Base-by-base conservation (phyloP, 306 rosid genomes). In the Citrullus colocynthis region DNA sequence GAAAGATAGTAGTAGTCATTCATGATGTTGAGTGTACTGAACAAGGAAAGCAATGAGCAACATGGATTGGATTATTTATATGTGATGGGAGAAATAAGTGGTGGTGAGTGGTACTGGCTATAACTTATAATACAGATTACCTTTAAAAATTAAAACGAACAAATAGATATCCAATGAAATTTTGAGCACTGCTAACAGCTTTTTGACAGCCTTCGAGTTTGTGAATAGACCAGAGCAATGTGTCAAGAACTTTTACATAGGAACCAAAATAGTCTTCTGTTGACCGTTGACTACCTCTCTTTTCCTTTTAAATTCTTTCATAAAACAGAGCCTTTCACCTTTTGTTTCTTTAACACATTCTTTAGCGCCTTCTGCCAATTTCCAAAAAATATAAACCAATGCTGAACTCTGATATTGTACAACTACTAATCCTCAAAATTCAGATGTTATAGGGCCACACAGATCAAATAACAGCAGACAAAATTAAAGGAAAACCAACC, bases 1-100 rank as follows among this genome's bases (percentile, higher is more conserved):
- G 62, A 74, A 74, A 74, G 62, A 74, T 52, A 52, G 62, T 32
- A 52, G 77, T 17, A 52, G 48, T 32, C 21, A 14, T 72, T 48
- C 20, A 0, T 16, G 77, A 74, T 32, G 44, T 49, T 74, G 62
- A 32, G 28, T 74, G 77, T 49, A 74, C 61, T 30, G 58, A 32
- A 51, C 77, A 74, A 32, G 58, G 77, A 73, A 49, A 51, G 60
- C 62, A 73, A 73, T 32, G 45, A 73, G 77, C 39, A 52, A 9
- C 16, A 32, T 52, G 45, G 21, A 15, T 52, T 56, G 77, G 62
- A 73, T 48, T 24, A 8, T 17, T 52, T 73, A 37, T 58, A 49
- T 30, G 41, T 49, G 55, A 73, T 72, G 41, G 41, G 60, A 72
- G 77, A 72, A 72, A 72, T 48, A 73, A 30, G 60, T 73, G 45